Percentiles rank a stretch among this genome's conserved stretches.
These are phyloP conservation scores for Leishmania guyanensis DNA, from an alignment of 208 protist species.

Conservation along the genomic window DNA sequence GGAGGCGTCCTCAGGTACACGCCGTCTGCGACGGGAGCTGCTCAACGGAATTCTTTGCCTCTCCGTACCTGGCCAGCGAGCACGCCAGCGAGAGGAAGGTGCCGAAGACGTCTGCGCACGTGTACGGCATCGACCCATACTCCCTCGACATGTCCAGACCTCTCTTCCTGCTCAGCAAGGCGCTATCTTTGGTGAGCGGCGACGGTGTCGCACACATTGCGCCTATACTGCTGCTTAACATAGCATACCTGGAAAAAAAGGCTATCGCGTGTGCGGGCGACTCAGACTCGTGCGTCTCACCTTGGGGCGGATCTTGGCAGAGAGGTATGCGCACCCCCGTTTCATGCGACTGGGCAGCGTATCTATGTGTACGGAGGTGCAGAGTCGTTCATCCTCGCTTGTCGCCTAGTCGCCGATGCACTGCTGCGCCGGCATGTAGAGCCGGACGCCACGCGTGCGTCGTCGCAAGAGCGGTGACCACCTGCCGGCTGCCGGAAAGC, in stretches of 20 bases:
- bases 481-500: constrained; percentile 41
- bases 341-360: constrained; percentile 18
- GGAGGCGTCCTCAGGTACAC: constrained; percentile 9
- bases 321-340: not conserved
- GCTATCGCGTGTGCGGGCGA: constrained; percentile 16
- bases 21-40: constrained; percentile 9
- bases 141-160: constrained; percentile 5
- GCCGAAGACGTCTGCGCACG: not conserved
- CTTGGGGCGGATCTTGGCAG: constrained; percentile 22
- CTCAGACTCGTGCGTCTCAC: constrained; percentile 9
- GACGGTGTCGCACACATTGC: constrained; percentile 7
- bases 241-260: constrained; percentile 8
- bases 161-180: not conserved
- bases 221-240: constrained; percentile 14
- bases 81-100: constrained; percentile 4
- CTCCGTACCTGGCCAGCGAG: not conserved
- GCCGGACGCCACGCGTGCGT: not conserved
- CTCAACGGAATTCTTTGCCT: constrained; percentile 8
- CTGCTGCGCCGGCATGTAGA: constrained; percentile 21
- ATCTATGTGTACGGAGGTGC: constrained; percentile 4
- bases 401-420: constrained; percentile 19
- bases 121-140: constrained; percentile 13
- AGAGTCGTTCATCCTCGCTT: constrained; percentile 20
- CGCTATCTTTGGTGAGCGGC: constrained; percentile 7
- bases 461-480: not conserved